phyloP scores from a whole-genome alignment of 2,329 filamentous ascomycete genomes.

The Scedosporium apiospermum region DNA sequence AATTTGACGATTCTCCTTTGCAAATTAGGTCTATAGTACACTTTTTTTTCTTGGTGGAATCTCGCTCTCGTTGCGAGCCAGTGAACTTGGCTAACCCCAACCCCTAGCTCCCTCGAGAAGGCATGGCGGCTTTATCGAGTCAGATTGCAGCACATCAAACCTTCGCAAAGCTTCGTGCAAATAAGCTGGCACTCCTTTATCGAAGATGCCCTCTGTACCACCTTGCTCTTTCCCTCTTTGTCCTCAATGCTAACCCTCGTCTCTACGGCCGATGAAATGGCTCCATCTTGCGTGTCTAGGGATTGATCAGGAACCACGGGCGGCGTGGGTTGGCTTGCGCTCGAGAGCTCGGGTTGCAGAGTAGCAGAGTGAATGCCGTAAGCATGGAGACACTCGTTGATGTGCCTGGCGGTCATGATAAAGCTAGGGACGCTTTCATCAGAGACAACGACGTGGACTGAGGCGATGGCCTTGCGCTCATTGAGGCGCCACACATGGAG shows the following conservation, averaged over 20 bases:
- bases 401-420: constrained; percentile 48
- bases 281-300: not conserved
- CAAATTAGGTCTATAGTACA: no score
- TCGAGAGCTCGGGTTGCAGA: constrained; percentile 53
- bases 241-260: not conserved
- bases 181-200: constrained; percentile 2
- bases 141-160: constrained; percentile 1
- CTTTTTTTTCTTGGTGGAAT: no score
- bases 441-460: constrained; percentile 57
- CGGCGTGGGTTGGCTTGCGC: not conserved
- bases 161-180: constrained; percentile 1
- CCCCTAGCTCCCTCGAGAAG: not conserved
- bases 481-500: constrained; percentile 67
- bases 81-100: not conserved
- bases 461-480: constrained; percentile 60
- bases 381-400: constrained; percentile 60
- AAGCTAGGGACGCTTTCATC: constrained; percentile 48
- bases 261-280: not conserved
- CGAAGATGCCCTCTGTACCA: not conserved
- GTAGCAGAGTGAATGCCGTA: constrained; percentile 66
- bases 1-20: no score
- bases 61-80: no score
- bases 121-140: not conserved
- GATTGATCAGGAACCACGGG: not conserved
- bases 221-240: not conserved